Evolutionary conservation across 805 yeast genomes (phyloP).

Genomic region (Candida michaelii): DNA sequence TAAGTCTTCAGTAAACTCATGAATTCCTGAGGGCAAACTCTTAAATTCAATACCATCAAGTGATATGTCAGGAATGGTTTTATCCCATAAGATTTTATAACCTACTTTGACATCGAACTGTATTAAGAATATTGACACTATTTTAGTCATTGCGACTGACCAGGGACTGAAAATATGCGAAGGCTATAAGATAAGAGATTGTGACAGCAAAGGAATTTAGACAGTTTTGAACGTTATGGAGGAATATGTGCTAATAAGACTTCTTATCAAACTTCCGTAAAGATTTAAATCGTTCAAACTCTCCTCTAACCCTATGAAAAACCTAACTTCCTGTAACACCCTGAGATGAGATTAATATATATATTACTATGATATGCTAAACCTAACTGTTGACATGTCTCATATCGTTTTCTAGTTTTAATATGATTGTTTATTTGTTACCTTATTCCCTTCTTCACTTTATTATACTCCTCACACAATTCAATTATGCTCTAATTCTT

Average conservation of each 20-base stretch:
- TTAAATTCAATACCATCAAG: conserved; percentile 39
- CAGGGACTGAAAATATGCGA: no score
- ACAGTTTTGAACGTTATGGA: no score
- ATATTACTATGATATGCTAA: background rate
- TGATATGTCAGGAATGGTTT: conserved; percentile 18
- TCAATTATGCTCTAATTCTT: conserved; percentile 58
- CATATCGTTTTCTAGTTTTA: background rate
- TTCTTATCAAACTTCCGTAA: no score
- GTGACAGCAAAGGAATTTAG: no score
- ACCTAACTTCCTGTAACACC: no score
- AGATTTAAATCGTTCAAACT: no score
- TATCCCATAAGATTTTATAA: conserved; percentile 38
- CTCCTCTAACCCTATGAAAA: no score
- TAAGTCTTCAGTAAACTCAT: conserved; percentile 30
- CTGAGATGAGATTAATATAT: background rate
- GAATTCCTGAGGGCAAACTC: conserved; percentile 42
- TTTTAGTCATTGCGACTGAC: no score
- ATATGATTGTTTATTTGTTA: no score
- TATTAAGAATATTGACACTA: conserved; percentile 33
- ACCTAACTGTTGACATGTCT: background rate
- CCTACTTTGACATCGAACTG: conserved; percentile 37
- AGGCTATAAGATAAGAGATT: no score
- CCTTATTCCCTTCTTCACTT: background rate
- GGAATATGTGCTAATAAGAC: no score
- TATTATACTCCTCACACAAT: background rate